Evolutionary conservation across 1,284 basidiomycete genomes (phyloP), one percentile per base, ranked within the genome.

Genomic region (Leccinum idahoense): DNA sequence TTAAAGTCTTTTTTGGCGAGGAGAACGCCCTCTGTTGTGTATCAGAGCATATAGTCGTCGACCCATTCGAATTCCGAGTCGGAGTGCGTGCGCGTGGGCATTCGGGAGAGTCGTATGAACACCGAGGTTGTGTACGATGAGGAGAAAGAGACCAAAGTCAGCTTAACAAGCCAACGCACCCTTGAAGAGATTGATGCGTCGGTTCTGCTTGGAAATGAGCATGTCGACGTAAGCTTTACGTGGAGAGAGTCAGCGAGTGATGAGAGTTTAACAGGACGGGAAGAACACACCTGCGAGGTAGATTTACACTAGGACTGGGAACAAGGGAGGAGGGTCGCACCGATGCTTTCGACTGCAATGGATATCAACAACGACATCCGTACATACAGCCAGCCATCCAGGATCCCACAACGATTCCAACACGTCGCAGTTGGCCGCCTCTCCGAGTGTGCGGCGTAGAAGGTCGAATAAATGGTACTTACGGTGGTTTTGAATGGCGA

Each of bases 171-270:
- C 41, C n/a, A 44, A 62, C 87, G 70, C 69, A 93, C 93, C 95
- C 82, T 96, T 96, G 92, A 98, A 98, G 85, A 98, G 94, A 84
- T 90, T 96, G 77, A 82, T 75, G 73, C 89, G 88, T 80, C 86
- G 84, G 83, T 93, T 89, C 77, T 88, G 74, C 81, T 94, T 94
- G 71, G 88, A 82, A 76, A 93, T 93, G 69, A 94, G 88, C 92
- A 94, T 94, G 80, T 76, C 92, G 85, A 82, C 81, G 79, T 68
- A 76, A 70, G 69, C 64, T 35, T 56, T 41, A 14, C 39, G 39
- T 39, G 39, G 37, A 39, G 6, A 39, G 37, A 41, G 6, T 41
- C 15, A 29, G 15, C 15, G 1, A n/a, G 54, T 32, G 0, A 32
- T 29, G 15, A 1, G 54, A 20, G 54, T 18, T 4, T 5, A n/a